Evolutionary conservation across 2,329 filamentous ascomycete species (phyloP).

Genomic region (Emericellopsis cladophorae): DNA sequence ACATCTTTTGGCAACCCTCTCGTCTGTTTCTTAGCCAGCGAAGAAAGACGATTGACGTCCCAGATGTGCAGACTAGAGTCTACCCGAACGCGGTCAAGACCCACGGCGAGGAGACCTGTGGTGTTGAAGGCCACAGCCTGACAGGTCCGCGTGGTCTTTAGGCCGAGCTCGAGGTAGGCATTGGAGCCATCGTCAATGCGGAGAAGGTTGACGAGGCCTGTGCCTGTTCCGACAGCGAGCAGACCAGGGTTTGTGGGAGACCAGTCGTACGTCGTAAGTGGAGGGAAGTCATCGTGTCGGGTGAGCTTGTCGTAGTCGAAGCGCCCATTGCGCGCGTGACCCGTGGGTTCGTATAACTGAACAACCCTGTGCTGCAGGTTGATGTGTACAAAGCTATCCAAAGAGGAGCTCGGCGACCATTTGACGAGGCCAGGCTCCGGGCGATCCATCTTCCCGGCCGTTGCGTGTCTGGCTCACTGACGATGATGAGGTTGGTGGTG

Average conservation of each 20-base stretch:
- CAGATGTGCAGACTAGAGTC: constrained; percentile 75
- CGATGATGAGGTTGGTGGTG: no score
- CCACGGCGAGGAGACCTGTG: constrained; percentile 60
- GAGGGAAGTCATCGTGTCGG: constrained; percentile 50
- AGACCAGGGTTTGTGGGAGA: constrained; percentile 49
- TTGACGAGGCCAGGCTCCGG: constrained; percentile 51
- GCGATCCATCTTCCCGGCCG: constrained; percentile 32
- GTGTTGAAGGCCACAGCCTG: constrained; percentile 74
- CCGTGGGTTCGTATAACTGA: constrained; percentile 50
- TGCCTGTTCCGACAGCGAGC: constrained; percentile 62
- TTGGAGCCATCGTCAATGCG: constrained; percentile 60
- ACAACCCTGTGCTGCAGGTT: constrained; percentile 51
- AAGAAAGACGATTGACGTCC: constrained; percentile 55
- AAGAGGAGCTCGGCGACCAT: constrained; percentile 48
- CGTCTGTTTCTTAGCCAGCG: constrained; percentile 26
- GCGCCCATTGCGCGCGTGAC: constrained; percentile 39
- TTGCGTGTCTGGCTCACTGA: no score
- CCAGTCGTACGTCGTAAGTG: constrained; percentile 55
- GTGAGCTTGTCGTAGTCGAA: constrained; percentile 47
- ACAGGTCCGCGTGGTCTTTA: constrained; percentile 66
- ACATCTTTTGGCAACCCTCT: constrained; percentile 37
- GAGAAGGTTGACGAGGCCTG: constrained; percentile 63
- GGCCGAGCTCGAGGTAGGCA: constrained; percentile 50
- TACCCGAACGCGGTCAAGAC: constrained; percentile 68
- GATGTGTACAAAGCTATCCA: constrained; percentile 51